Evolutionary conservation across 345 rosid species (phyloP).

Genomic region (Draba incana): DNA sequence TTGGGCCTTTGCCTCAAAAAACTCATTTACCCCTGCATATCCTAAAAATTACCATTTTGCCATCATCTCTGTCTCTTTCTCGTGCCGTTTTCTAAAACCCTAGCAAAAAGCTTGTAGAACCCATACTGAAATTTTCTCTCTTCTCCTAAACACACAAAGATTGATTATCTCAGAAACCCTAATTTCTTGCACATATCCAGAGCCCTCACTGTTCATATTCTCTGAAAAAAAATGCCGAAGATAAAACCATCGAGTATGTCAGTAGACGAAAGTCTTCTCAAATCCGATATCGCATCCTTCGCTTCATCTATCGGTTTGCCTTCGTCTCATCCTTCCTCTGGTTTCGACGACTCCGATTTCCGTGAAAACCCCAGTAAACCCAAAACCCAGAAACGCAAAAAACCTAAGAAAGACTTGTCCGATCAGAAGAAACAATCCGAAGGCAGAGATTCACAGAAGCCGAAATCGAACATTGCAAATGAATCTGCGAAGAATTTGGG

Average conservation of each 20-base stretch:
- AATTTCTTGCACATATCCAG: background rate
- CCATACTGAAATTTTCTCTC: background rate
- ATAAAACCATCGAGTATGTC: conserved; percentile 42
- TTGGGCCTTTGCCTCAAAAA: background rate
- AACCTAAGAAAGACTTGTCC: conserved; percentile 22
- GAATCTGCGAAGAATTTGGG: conserved; percentile 17
- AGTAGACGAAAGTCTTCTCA: conserved; percentile 47
- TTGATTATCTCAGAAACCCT: background rate
- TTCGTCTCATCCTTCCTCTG: conserved; percentile 56
- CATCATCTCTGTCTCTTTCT: background rate
- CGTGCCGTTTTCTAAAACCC: conserved; percentile 36
- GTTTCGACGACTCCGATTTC: conserved; percentile 76
- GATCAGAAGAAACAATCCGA: conserved; percentile 22
- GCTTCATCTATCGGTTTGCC: conserved; percentile 80
- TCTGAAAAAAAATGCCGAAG: conserved; percentile 40
- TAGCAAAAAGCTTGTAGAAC: conserved; percentile 20
- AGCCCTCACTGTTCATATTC: background rate
- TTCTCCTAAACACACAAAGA: conserved; percentile 4
- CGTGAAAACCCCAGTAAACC: conserved; percentile 51
- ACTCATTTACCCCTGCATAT: background rate
- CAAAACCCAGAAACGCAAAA: conserved; percentile 32
- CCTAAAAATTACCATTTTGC: background rate
- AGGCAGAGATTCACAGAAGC: conserved; percentile 12
- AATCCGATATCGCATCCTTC: conserved; percentile 74
- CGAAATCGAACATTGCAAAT: conserved; percentile 27